Conservation (phyloP, 2,329 filamentous ascomycete genomes). For the Neopestalotiopsis sp. region DNA sequence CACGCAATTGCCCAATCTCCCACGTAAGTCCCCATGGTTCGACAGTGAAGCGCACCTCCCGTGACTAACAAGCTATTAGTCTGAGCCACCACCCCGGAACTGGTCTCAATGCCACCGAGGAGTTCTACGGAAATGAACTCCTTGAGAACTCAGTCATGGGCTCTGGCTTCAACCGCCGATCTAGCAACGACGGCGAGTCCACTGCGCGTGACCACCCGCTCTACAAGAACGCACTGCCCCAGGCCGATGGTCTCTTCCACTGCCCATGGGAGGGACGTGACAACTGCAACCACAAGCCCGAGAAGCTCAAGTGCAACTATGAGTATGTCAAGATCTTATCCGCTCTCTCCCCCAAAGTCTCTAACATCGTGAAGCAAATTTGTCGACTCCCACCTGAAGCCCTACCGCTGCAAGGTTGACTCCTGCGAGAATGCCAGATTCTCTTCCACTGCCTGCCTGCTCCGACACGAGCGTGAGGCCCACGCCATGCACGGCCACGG, state of each 20-base stretch:
- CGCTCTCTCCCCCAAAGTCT: not conserved
- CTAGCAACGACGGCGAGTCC: constrained; percentile 57
- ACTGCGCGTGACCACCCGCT: constrained; percentile 68
- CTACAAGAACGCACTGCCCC: constrained; percentile 70
- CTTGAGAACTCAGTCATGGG: constrained; percentile 44
- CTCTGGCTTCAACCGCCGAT: constrained; percentile 52
- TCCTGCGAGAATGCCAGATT: constrained; percentile 87
- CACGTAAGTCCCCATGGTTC: constrained; percentile 49
- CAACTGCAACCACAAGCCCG: constrained; percentile 85
- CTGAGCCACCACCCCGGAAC: constrained; percentile 44
- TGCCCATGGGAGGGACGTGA: constrained; percentile 81
- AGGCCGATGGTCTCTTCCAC: constrained; percentile 84
- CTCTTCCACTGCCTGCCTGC: constrained; percentile 92
- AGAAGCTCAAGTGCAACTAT: constrained; percentile 98
- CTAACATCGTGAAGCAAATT: constrained; percentile 74
- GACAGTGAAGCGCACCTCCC: constrained; percentile 21
- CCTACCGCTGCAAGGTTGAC: constrained; percentile 89
- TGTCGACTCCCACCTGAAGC: constrained; percentile 94
- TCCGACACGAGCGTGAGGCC: constrained; percentile 93
- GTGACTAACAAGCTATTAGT: constrained; percentile 37
- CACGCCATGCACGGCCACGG: constrained; percentile 96
- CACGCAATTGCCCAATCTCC: constrained; percentile 56
- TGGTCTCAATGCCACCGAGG: constrained; percentile 40
- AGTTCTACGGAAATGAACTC: constrained; percentile 41
- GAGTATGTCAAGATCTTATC: constrained; percentile 72